Base-by-base conservation (phyloP, 164 flowering plant genomes). In the Stephania yunnanensis region DNA sequence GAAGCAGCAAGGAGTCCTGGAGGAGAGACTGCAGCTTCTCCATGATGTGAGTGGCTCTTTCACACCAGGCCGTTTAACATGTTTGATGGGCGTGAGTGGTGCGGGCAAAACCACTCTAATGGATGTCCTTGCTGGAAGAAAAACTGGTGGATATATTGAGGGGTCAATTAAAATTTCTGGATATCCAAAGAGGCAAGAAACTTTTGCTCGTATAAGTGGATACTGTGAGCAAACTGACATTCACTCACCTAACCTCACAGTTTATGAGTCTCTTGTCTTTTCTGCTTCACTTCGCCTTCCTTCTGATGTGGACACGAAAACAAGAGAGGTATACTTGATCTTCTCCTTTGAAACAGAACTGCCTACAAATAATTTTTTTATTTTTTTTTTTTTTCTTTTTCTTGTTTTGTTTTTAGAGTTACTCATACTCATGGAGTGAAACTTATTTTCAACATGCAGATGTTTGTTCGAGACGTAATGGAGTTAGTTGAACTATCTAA, bases 71-170 rank as follows among this genome's bases (percentile, higher is more conserved):
- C 44, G 83, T 53, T 61, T 86, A 71, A 86, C 89, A 73, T 87
- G 87, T 29, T 71, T 86, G 52, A 81, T 86, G 69, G 89, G 89
- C 45, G 85, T 86, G 1, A 86, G 87, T 68, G 89, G 87, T 50
- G 89, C 89, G 42, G 89, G 89, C 20, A 85, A 86, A 79, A 86
- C 89, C 13, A 86, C 89, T 20, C 73, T 86, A 75, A 85, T 86
- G 89, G 89, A 86, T 82, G 89, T 86, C 55, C 69, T 86, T 42
- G 86, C 87, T 11, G 89, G 87, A 76, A 77, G 86, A 67, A 86
- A 86, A 68, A 86, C 87, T 46, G 83, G 87, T 68, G 89, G 89
- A 17, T 80, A 82, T 68, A 83, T 79, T 68, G 86, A 85, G 72
- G 87, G 87, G 77, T 78, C 46, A 44, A 85, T 87, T 70, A 80